phyloP scores from a whole-genome alignment of 2,329 filamentous ascomycete species.

The Phoma sp. region DNA sequence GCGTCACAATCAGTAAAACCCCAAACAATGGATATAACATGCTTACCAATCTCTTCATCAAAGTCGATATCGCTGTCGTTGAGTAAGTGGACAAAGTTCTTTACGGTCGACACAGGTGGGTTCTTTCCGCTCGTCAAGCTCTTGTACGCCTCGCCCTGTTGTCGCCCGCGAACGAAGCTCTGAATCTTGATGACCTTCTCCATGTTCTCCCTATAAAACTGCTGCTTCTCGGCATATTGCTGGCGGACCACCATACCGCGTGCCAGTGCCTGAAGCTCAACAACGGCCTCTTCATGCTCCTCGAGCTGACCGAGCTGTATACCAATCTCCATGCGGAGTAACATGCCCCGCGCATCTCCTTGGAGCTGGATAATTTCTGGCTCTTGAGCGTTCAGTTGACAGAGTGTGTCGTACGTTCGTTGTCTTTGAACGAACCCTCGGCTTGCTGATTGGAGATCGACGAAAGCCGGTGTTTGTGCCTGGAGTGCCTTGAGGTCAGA shows the following conservation, averaged over 20 bases:
- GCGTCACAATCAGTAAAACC: conserved; percentile 24
- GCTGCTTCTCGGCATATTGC: conserved; percentile 82
- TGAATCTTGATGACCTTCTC: conserved; percentile 98
- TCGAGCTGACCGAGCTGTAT: conserved; percentile 79
- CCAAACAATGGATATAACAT: background rate
- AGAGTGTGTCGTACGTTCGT: conserved; percentile 68
- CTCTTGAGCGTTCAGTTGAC: conserved; percentile 73
- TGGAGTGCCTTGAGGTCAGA: conserved; percentile 62
- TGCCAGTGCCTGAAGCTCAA: conserved; percentile 76
- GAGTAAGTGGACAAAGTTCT: conserved; percentile 96
- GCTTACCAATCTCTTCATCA: conserved; percentile 81
- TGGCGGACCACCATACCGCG: conserved; percentile 77
- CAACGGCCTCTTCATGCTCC: conserved; percentile 78
- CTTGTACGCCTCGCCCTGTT: conserved; percentile 98
- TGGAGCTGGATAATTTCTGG: conserved; percentile 75
- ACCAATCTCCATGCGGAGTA: conserved; percentile 77
- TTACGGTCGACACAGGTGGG: conserved; percentile 93
- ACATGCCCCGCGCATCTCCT: conserved; percentile 77
- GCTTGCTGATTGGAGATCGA: conserved; percentile 70
- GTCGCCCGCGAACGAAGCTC: conserved; percentile 91
- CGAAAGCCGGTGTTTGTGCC: conserved; percentile 64
- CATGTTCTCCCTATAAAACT: conserved; percentile 95
- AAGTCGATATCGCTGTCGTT: conserved; percentile 99
- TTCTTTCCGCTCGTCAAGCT: conserved; percentile 96
- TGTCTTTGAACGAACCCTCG: conserved; percentile 72